Evolutionary conservation across 2,329 filamentous ascomycete genomes (phyloP).

Genomic region (Botrytis fabae): DNA sequence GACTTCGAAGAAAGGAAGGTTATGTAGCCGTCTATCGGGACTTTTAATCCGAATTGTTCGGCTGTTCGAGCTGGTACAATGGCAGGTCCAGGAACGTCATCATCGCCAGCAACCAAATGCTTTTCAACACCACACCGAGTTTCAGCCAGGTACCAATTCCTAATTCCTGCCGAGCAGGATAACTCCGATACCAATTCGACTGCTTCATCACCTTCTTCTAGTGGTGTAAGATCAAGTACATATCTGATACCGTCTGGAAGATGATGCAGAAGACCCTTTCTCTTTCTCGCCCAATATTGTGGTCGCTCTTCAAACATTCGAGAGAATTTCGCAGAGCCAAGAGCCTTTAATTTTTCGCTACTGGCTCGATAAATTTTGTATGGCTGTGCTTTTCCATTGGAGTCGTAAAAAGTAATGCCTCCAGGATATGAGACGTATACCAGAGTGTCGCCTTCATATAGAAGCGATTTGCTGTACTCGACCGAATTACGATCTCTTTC

Average conservation of each 20-base stretch:
- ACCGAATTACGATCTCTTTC: conserved; percentile 29
- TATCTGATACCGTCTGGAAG: conserved; percentile 53
- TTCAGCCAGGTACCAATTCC: conserved; percentile 53
- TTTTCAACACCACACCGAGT: conserved; percentile 44
- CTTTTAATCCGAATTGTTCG: background rate
- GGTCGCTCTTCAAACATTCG: conserved; percentile 49
- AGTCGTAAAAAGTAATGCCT: conserved; percentile 34
- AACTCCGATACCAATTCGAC: conserved; percentile 59
- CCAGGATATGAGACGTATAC: conserved; percentile 45
- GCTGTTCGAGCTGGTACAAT: background rate
- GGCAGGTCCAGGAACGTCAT: conserved; percentile 41
- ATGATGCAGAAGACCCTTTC: conserved; percentile 33
- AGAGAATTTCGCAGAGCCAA: conserved; percentile 50
- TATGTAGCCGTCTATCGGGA: background rate
- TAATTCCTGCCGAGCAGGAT: conserved; percentile 56
- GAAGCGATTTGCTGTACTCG: conserved; percentile 28
- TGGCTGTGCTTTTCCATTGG: conserved; percentile 33
- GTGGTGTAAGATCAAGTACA: conserved; percentile 64
- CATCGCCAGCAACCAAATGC: conserved; percentile 49
- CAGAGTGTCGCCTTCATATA: conserved; percentile 46
- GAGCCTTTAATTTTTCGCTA: conserved; percentile 49
- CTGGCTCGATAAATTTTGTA: conserved; percentile 47
- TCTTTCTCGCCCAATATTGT: conserved; percentile 44
- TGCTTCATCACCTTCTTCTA: conserved; percentile 61
- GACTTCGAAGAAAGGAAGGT: background rate